These are phyloP conservation scores for Lactarius hatsudake DNA, from an alignment of 768 basidiomycete species.

Conservation along the genomic window DNA sequence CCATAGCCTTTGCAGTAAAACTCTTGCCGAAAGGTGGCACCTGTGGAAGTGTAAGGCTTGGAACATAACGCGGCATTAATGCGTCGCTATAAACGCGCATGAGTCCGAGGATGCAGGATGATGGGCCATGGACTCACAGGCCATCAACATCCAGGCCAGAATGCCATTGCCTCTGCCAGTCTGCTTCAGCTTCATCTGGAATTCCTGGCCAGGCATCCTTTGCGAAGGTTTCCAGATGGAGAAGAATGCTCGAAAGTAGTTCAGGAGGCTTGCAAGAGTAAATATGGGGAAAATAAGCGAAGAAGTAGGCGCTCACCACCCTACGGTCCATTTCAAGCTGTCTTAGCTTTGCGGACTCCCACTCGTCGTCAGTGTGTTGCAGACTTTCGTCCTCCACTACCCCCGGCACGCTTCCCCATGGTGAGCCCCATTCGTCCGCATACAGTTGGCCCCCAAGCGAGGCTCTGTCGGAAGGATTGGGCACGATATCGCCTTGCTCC, in stretches of 20 bases:
- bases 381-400: slow-evolving; percentile 26
- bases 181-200: slow-evolving; percentile 27
- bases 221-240: slow-evolving; percentile 51
- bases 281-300: slow-evolving; percentile 6
- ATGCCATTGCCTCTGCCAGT: slow-evolving; percentile 38
- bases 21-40: slow-evolving; percentile 52
- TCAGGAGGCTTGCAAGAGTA: slow-evolving; percentile 56
- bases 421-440: slow-evolving; percentile 35
- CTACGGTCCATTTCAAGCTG: slow-evolving; percentile 59
- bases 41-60: slow-evolving; percentile 49
- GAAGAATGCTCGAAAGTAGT: slow-evolving; percentile 54
- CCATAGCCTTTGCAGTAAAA: slow-evolving; percentile 54
- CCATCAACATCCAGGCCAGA: slow-evolving; percentile 51
- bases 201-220: slow-evolving; percentile 51
- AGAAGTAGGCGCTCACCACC: slow-evolving; percentile 50
- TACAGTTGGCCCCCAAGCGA: slow-evolving; percentile 22
- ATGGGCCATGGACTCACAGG: slow-evolving; percentile 46
- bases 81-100: slow-evolving; percentile 36
- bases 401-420: slow-evolving; percentile 29
- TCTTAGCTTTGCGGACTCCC: slow-evolving; percentile 58
- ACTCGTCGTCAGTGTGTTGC: slow-evolving; percentile 50
- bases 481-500: slow-evolving; percentile 34
- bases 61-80: slow-evolving; percentile 45
- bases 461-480: slow-evolving; percentile 38
- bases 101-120: slow-evolving; percentile 9